These are phyloP conservation scores for Penicillium capsulatum DNA, from an alignment of 2,329 filamentous ascomycete genomes.

Conservation along the genomic window DNA sequence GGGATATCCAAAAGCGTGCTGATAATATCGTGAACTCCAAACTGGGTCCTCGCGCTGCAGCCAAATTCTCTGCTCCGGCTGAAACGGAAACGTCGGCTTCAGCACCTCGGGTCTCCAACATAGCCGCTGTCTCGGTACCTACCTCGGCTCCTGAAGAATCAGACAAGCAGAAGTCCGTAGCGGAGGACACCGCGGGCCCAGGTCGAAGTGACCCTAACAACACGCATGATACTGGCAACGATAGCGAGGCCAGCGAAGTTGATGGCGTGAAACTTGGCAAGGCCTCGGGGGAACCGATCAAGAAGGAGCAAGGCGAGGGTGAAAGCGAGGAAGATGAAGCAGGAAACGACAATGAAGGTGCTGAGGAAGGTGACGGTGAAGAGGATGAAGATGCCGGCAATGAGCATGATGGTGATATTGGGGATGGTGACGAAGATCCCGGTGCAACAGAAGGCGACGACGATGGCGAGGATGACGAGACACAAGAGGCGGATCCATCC, in stretches of 20 bases:
- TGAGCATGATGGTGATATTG: conserved; percentile 5
- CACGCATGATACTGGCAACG: conserved; percentile 62
- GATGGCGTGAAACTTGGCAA: conserved; percentile 34
- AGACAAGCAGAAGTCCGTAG: conserved; percentile 4
- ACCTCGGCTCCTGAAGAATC: conserved; percentile 37
- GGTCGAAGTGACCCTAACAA: conserved; percentile 46
- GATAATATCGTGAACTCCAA: conserved; percentile 51
- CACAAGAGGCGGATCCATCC: conserved; percentile 9
- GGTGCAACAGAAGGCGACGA: conserved; percentile 16
- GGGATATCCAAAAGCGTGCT: conserved; percentile 57
- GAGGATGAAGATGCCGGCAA: conserved; percentile 11
- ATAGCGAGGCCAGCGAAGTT: conserved; percentile 66
- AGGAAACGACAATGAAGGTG: conserved; percentile 20
- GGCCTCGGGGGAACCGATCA: conserved; percentile 21
- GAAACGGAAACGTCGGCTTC: conserved; percentile 23
- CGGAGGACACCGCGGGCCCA: conserved; percentile 5
- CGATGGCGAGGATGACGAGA: conserved; percentile 13
- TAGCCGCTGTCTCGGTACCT: conserved; percentile 39
- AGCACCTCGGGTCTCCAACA: conserved; percentile 8
- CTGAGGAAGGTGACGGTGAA: conserved; percentile 14
- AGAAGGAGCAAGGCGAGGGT: conserved; percentile 14
- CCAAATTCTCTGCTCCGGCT: conserved; percentile 21
- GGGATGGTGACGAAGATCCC: conserved; percentile 10
- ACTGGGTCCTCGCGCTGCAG: conserved; percentile 28
- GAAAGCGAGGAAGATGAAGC: conserved; percentile 25